Evolutionary conservation across 257 asterid species (phyloP), one percentile per base, ranked within the genome.

Genomic region (Osmanthus fragrans): DNA sequence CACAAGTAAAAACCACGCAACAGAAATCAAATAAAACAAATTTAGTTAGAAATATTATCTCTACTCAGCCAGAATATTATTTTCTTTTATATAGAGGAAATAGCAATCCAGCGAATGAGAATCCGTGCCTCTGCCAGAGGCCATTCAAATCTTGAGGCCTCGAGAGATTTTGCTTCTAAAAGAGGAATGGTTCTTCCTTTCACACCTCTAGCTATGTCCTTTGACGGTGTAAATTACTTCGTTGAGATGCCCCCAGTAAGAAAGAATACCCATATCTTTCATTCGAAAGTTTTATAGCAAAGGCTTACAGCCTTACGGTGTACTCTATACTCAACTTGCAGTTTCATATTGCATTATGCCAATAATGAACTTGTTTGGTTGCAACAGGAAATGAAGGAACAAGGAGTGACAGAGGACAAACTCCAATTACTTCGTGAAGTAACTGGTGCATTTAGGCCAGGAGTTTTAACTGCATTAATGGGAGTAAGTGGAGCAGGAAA

Each of bases 141-240:
- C 74, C 71, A n/a, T 75, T 70, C 86, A 60, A 82, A 70, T 86
- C 75, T 74, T n/a, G 87, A 77, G 54, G 39, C 70, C 40, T 80
- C 75, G 40, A 66, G 80, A 71, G 89, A 84, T 4, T 79, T 88
- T 58, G 83, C 85, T 5, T 81, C 92, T n/a, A 88, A 87, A 88
- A 87, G 87, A 84, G 96, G 95, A 76, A 90, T 90, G 97, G 88
- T 92, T 76, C 85, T 90, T n/a, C 95, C 97, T 3, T 92, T 92
- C 78, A 88, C 87, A 15, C 91, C 93, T 64, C 77, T 90, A 45
- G 81, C 93, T 8, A 92, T 90, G 96, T 85, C 95, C 29, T 92
- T 92, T 70, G 90, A 89, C 75, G 75, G 30, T 27, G 91, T 92
- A 16, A 89, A 89, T 82, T 92, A 92, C 82, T 92, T 10, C 70